phyloP scores from a whole-genome alignment of 129 eudicot genomes.

The Deinandra increscens region DNA sequence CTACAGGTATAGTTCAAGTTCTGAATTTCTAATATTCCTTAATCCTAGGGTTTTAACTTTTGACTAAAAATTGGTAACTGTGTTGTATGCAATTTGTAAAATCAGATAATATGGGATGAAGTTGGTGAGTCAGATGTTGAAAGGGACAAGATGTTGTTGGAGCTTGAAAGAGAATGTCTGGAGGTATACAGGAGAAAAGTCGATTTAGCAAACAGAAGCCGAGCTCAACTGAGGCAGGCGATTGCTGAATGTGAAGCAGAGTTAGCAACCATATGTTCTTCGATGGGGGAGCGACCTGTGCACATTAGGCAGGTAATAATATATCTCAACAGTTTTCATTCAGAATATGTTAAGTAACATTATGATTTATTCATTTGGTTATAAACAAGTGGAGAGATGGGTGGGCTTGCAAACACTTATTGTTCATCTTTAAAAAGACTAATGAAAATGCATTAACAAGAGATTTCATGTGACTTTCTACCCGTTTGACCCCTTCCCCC shows the following conservation, averaged over 20 bases:
- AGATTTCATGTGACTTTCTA: not conserved
- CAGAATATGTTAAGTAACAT: not conserved
- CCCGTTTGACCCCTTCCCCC: not conserved
- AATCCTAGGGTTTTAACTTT: not conserved
- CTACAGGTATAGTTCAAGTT: slow-evolving; percentile 58
- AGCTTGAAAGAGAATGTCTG: slow-evolving; percentile 78
- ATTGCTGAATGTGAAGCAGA: slow-evolving; percentile 89
- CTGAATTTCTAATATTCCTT: not conserved
- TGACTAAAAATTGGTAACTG: not conserved
- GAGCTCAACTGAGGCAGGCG: slow-evolving; percentile 76
- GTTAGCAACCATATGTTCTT: slow-evolving; percentile 75
- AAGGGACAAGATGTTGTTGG: slow-evolving; percentile 71
- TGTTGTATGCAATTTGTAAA: slow-evolving; percentile 10
- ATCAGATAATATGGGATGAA: slow-evolving; percentile 94
- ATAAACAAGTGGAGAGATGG: not conserved
- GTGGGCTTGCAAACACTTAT: not conserved
- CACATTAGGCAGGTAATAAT: slow-evolving; percentile 77
- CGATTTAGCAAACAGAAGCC: slow-evolving; percentile 65
- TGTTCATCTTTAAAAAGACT: not conserved
- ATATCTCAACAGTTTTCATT: not conserved
- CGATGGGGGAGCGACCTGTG: slow-evolving; percentile 80
- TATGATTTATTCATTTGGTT: not conserved
- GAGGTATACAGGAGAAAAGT: slow-evolving; percentile 83
- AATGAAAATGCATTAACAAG: not conserved
- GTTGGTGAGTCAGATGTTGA: slow-evolving; percentile 84